A percentile compares a stretch with the other conserved stretches of the same genome.
Evolutionary conservation across 2,329 filamentous ascomycete species (phyloP).

Genomic region (Phialocephala subalpina): DNA sequence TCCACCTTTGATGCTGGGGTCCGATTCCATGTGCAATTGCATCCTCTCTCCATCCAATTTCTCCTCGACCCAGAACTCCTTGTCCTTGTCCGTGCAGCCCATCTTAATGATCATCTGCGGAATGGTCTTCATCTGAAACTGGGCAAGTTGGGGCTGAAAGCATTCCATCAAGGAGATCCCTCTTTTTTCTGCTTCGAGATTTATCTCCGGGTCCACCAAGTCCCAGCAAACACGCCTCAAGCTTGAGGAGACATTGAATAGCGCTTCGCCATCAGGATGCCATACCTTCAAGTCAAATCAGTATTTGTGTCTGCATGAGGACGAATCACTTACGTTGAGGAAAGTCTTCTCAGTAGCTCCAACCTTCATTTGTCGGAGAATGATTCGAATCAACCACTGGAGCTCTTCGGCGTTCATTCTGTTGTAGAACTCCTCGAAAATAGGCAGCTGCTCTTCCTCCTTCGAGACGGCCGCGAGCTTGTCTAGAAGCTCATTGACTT

Average conservation of each 20-base stretch:
- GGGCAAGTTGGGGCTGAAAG: conserved; percentile 94
- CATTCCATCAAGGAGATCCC: conserved; percentile 89
- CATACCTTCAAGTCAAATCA: conserved; percentile 69
- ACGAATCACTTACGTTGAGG: conserved; percentile 58
- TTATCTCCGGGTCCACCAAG: conserved; percentile 74
- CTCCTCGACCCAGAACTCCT: conserved; percentile 95
- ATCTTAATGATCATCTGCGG: conserved; percentile 78
- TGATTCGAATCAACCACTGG: conserved; percentile 93
- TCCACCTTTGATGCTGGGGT: conserved; percentile 72
- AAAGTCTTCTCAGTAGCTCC: conserved; percentile 89
- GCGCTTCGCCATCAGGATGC: conserved; percentile 78
- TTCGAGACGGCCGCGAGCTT: conserved; percentile 76
- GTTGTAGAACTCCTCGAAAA: conserved; percentile 85
- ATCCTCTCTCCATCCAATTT: conserved; percentile 97
- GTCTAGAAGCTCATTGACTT: conserved; percentile 89
- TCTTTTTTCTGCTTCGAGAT: conserved; percentile 77
- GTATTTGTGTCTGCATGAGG: not conserved
- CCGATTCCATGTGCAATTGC: conserved; percentile 90
- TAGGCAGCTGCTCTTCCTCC: conserved; percentile 83
- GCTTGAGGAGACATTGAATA: conserved; percentile 92
- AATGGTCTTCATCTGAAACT: conserved; percentile 87
- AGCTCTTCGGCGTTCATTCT: conserved; percentile 94
- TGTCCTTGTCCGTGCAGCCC: conserved; percentile 72
- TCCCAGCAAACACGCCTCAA: conserved; percentile 95
- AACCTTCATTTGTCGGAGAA: conserved; percentile 79